These are phyloP conservation scores for Fusarium newnesense DNA, from an alignment of 2,329 filamentous ascomycete genomes.

Conservation along the genomic window DNA sequence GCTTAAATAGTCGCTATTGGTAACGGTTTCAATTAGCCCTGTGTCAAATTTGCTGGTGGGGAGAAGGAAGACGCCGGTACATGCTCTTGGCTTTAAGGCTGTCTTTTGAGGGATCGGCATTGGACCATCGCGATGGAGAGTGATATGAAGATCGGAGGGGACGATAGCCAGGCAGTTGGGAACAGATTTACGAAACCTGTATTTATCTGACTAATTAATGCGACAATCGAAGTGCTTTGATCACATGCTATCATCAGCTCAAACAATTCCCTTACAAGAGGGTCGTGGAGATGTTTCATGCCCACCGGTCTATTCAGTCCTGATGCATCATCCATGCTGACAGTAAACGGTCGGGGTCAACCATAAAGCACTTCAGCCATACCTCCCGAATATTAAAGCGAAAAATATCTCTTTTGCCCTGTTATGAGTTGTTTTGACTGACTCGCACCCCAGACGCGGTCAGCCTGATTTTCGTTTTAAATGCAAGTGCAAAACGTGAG, in stretches of 20 bases:
- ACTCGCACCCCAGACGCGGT: not conserved
- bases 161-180: not conserved
- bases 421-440: not conserved
- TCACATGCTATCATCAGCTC: not conserved
- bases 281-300: no score
- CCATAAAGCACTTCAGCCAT: not conserved
- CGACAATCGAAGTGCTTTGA: not conserved
- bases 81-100: not conserved
- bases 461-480: not conserved
- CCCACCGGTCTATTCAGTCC: no score
- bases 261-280: no score
- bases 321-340: no score
- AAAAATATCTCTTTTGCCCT: fast-evolving
- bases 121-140: not conserved
- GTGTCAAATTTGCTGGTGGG: not conserved
- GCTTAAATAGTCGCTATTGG: not conserved
- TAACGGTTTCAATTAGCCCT: not conserved
- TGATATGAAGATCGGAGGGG: not conserved
- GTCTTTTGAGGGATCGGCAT: not conserved
- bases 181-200: not conserved
- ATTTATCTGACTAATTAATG: not conserved
- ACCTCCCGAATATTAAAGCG: not conserved
- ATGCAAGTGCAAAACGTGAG: not conserved
- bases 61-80: not conserved
- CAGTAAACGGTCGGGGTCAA: not conserved